A percentile compares a stretch with the other conserved stretches of the same genome.
These are phyloP conservation scores for Auxenochlorella protothecoides DNA, from an alignment of 139 green algal genomes.

Conservation along the genomic window DNA sequence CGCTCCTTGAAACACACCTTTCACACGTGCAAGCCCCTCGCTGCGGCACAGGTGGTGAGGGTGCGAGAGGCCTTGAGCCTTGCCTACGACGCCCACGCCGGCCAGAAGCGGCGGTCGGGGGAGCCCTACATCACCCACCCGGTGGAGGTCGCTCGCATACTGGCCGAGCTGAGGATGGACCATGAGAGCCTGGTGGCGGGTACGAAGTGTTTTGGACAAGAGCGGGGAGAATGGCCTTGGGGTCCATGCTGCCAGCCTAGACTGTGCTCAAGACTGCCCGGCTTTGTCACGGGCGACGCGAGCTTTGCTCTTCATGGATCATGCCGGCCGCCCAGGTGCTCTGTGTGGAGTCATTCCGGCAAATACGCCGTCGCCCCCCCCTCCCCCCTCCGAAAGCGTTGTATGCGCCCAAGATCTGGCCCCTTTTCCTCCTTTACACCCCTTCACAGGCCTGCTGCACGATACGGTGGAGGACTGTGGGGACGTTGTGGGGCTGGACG, in stretches of 20 bases:
- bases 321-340: too few species aligned
- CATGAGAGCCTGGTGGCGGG: slow-evolving; percentile 51
- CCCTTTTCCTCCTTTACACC: too few species aligned
- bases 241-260: too few species aligned
- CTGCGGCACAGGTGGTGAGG: neutral
- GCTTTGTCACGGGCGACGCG: too few species aligned
- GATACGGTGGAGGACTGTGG: slow-evolving; percentile 87
- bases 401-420: too few species aligned
- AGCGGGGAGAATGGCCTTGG: too few species aligned
- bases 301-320: too few species aligned
- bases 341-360: too few species aligned
- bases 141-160: slow-evolving; percentile 73
- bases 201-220: neutral
- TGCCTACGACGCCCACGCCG: slow-evolving; percentile 60
- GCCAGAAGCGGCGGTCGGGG: slow-evolving; percentile 68
- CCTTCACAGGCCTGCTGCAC: slow-evolving; percentile 63
- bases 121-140: slow-evolving; percentile 89
- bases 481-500: slow-evolving; percentile 60
- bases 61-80: slow-evolving; percentile 50
- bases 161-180: slow-evolving; percentile 65
- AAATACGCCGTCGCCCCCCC: too few species aligned
- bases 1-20: neutral
- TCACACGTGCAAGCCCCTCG: neutral
- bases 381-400: too few species aligned
- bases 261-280: too few species aligned